A percentile compares a stretch with the other conserved stretches of the same genome.
Evolutionary conservation across 1,284 basidiomycete species (phyloP).

Genomic region (Boletus smithii): DNA sequence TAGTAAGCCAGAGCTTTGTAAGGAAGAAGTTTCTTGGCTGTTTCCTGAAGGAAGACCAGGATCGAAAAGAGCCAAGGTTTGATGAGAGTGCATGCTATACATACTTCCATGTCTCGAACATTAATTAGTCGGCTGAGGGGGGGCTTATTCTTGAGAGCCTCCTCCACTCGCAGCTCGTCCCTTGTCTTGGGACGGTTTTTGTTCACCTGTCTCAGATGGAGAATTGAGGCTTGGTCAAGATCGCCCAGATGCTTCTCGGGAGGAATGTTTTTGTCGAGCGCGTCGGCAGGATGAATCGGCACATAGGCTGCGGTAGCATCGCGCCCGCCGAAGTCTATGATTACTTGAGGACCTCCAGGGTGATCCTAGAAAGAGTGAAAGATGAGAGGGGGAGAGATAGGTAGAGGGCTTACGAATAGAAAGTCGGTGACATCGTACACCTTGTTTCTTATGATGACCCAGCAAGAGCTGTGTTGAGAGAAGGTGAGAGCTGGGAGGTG

Average conservation of each 20-base stretch:
- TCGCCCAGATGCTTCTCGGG: constrained; percentile 68
- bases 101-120: constrained; percentile 74
- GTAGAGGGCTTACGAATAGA: constrained; percentile 47
- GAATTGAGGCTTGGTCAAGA: constrained; percentile 54
- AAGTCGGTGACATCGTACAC: constrained; percentile 89
- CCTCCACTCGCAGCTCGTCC: constrained; percentile 69
- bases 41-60: constrained; percentile 37
- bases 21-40: constrained; percentile 64
- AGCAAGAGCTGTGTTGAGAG: constrained; percentile 60
- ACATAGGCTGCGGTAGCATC: constrained; percentile 75
- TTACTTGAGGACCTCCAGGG: constrained; percentile 77
- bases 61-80: background rate
- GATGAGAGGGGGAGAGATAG: background rate
- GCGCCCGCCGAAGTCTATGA: constrained; percentile 75
- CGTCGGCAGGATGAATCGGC: constrained; percentile 71
- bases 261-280: constrained; percentile 66
- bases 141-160: constrained; percentile 58
- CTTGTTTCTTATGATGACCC: constrained; percentile 79
- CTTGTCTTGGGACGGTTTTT: constrained; percentile 52
- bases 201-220: constrained; percentile 39
- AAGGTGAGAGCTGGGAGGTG: background rate
- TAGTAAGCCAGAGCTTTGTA: constrained; percentile 81
- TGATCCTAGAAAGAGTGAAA: constrained; percentile 53
- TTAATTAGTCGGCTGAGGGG: constrained; percentile 67
- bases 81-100: constrained; percentile 7